phyloP scores from a whole-genome alignment of 1,139 yeast species.

The Candida pseudoviswanathii region DNA sequence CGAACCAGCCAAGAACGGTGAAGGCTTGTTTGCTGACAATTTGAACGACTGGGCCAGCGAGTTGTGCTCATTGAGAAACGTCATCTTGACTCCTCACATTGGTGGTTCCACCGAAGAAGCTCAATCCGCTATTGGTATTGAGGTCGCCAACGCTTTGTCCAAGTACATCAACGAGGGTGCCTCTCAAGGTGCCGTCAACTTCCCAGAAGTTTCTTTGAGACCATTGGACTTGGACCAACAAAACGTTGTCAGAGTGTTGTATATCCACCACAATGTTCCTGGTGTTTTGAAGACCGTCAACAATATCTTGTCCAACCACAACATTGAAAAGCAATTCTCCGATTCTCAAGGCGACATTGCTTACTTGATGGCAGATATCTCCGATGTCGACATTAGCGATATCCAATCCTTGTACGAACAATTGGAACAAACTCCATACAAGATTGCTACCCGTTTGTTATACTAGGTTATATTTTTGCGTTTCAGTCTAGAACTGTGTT shows the following conservation, averaged over 20 bases:
- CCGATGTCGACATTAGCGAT: conserved; percentile 79
- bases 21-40: conserved; percentile 66
- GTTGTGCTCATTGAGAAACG: conserved; percentile 78
- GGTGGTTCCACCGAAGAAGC: conserved; percentile 99
- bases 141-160: conserved; percentile 83
- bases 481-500: not conserved
- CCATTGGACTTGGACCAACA: conserved; percentile 87
- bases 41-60: conserved; percentile 87
- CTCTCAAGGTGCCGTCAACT: conserved; percentile 95
- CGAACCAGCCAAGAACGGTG: conserved; percentile 98
- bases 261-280: conserved; percentile 97
- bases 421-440: conserved; percentile 87
- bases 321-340: conserved; percentile 95
- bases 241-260: conserved; percentile 87
- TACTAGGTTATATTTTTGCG: conserved; percentile 46
- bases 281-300: conserved; percentile 98
- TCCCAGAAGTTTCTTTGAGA: conserved; percentile 97
- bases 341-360: conserved; percentile 97
- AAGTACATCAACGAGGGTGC: conserved; percentile 96
- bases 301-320: conserved; percentile 91
- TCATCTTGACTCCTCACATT: conserved; percentile 94
- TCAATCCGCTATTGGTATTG: conserved; percentile 95
- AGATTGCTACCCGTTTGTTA: conserved; percentile 86
- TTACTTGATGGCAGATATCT: conserved; percentile 96
- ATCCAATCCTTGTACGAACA: conserved; percentile 84